These are phyloP conservation scores for Boletus reticuloceps DNA, from an alignment of 768 basidiomycete species.

Conservation along the genomic window DNA sequence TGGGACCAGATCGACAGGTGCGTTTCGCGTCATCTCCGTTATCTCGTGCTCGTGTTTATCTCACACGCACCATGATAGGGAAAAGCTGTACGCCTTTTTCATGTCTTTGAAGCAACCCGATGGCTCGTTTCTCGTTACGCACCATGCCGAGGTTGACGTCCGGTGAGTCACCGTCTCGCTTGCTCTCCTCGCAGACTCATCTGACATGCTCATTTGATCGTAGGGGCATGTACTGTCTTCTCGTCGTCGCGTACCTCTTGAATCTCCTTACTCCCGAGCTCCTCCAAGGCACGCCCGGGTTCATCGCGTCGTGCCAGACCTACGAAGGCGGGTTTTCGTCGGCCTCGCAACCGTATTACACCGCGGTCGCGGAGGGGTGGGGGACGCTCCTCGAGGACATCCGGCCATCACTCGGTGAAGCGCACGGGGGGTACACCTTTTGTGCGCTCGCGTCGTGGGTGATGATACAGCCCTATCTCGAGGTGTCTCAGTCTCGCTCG, in stretches of 20 bases:
- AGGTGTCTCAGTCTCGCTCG: not conserved
- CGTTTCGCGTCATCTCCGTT: slow-evolving; percentile 9
- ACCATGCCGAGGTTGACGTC: slow-evolving; percentile 90
- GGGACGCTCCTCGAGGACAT: slow-evolving; percentile 40
- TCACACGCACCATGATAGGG: slow-evolving; percentile 25
- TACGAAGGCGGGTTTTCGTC: slow-evolving; percentile 96
- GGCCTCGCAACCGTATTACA: slow-evolving; percentile 68
- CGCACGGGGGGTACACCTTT: slow-evolving; percentile 97
- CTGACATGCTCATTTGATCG: too few relatives aligned
- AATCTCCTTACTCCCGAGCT: slow-evolving; percentile 89
- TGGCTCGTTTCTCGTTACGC: slow-evolving; percentile 88
- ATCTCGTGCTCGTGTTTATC: too few relatives aligned
- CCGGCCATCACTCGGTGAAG: slow-evolving; percentile 85
- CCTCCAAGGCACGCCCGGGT: slow-evolving; percentile 67
- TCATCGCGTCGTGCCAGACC: slow-evolving; percentile 89
- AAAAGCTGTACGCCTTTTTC: slow-evolving; percentile 84
- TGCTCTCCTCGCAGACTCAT: not conserved
- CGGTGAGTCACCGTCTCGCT: slow-evolving; percentile 49
- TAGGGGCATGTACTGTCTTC: slow-evolving; percentile 89
- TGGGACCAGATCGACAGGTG: slow-evolving; percentile 88
- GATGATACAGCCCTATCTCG: slow-evolving; percentile 61
- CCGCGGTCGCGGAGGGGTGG: slow-evolving; percentile 18
- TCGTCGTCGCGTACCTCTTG: slow-evolving; percentile 78
- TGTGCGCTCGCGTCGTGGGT: slow-evolving; percentile 87
- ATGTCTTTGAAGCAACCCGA: slow-evolving; percentile 90